Percentiles rank a stretch among this genome's conserved stretches.
Conservation (phyloP, 495 filamentous ascomycete species). For the Xylaria acuta region DNA sequence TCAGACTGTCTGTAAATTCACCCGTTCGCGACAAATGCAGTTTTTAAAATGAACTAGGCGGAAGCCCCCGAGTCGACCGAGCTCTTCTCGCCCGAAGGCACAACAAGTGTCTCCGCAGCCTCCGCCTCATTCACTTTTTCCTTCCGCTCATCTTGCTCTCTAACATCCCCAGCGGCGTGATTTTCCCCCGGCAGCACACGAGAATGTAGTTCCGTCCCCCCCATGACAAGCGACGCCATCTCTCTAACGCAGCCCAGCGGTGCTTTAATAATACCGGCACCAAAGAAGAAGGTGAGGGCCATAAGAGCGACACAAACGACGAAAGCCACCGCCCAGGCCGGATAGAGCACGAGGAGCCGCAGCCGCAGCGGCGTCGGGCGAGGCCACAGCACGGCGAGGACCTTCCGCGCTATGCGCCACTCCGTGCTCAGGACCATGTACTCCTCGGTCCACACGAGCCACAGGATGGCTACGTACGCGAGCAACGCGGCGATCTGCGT, state of each 20-base stretch:
- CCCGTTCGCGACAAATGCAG: too few relatives aligned
- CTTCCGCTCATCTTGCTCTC: not conserved
- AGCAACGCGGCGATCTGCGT: not conserved
- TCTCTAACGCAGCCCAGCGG: not conserved
- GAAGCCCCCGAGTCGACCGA: too few relatives aligned
- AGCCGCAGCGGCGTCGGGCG: not conserved
- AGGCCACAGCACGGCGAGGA: not conserved
- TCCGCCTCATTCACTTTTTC: not conserved
- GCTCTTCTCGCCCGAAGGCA: not conserved
- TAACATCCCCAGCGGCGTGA: not conserved
- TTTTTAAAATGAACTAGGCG: too few relatives aligned
- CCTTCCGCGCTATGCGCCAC: not conserved
- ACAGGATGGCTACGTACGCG: not conserved
- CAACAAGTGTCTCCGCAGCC: not conserved
- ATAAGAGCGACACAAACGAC: not conserved
- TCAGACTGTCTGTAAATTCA: too few relatives aligned
- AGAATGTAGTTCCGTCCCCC: not conserved
- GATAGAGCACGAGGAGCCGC: not conserved
- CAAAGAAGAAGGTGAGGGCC: not conserved
- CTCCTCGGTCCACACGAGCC: not conserved
- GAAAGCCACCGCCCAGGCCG: not conserved
- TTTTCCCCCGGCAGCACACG: not conserved
- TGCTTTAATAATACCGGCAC: not conserved
- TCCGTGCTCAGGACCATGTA: not conserved
- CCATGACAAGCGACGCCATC: not conserved